Percentiles rank a stretch among this genome's conserved stretches.
Evolutionary conservation across 169 alveolate species (phyloP).

Genomic region (Perkinsus olseni): DNA sequence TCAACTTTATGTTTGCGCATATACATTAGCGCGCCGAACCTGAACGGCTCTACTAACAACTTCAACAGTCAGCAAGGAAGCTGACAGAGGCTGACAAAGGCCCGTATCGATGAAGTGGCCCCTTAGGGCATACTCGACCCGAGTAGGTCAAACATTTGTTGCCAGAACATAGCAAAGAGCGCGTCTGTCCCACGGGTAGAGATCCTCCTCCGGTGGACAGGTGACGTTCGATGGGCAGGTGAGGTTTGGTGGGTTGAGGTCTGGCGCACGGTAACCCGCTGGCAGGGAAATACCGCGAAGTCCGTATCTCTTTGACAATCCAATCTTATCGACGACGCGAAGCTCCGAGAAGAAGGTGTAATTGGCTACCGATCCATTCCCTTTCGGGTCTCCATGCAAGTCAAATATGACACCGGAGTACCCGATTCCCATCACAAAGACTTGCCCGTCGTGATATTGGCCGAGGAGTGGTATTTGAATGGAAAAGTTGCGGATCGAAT

Average conservation of each 20-base stretch:
- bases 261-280: not conserved
- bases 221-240: too few relatives aligned
- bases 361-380: not conserved
- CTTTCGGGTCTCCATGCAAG: not conserved
- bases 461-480: not conserved
- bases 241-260: too few relatives aligned
- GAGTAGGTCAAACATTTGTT: too few relatives aligned
- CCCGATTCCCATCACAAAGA: too few relatives aligned
- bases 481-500: not conserved
- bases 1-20: too few relatives aligned
- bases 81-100: too few relatives aligned
- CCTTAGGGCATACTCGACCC: too few relatives aligned
- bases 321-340: not conserved
- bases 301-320: not conserved
- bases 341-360: not conserved
- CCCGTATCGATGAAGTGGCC: too few relatives aligned
- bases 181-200: not conserved
- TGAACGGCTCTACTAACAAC: too few relatives aligned
- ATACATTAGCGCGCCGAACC: too few relatives aligned
- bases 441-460: not conserved
- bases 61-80: too few relatives aligned
- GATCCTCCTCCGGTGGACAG: not conserved
- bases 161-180: not conserved
- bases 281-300: not conserved
- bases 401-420: not conserved